These are phyloP conservation scores for Senecio squalidus DNA, from an alignment of 140 eudicot genomes.

Conservation along the genomic window DNA sequence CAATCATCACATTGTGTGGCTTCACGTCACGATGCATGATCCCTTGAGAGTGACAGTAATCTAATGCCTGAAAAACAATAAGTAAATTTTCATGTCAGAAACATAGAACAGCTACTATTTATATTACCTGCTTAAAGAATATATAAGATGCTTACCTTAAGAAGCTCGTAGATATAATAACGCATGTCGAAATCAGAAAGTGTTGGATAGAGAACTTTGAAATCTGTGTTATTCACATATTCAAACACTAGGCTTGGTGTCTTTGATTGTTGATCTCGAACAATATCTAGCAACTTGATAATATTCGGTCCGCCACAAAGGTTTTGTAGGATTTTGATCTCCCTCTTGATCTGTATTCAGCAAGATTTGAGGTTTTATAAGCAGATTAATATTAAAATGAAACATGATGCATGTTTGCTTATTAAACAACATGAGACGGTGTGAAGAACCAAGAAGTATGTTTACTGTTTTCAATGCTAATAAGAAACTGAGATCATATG, in stretches of 20 bases:
- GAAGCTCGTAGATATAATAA: conserved; percentile 8
- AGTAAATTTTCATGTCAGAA: neutral
- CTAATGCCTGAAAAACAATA: conserved; percentile 50
- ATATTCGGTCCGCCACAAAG: conserved; percentile 11
- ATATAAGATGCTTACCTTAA: conserved; percentile 2
- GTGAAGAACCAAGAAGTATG: neutral
- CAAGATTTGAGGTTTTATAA: neutral
- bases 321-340: conserved; percentile 9
- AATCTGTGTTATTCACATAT: conserved; percentile 10
- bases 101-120: neutral
- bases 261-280: conserved; percentile 9
- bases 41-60: conserved; percentile 84
- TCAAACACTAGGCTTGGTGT: conserved; percentile 11
- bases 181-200: conserved; percentile 7
- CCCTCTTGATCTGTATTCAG: conserved; percentile 8
- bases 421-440: neutral
- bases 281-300: conserved; percentile 7
- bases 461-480: neutral
- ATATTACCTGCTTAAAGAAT: neutral
- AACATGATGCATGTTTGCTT: neutral
- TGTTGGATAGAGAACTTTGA: conserved; percentile 7
- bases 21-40: conserved; percentile 85
- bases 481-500: neutral
- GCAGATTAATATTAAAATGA: neutral
- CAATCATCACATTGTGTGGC: conserved; percentile 89